Base-by-base conservation (phyloP, 1,284 basidiomycete genomes). In the Fomitiporia mediterranea region DNA sequence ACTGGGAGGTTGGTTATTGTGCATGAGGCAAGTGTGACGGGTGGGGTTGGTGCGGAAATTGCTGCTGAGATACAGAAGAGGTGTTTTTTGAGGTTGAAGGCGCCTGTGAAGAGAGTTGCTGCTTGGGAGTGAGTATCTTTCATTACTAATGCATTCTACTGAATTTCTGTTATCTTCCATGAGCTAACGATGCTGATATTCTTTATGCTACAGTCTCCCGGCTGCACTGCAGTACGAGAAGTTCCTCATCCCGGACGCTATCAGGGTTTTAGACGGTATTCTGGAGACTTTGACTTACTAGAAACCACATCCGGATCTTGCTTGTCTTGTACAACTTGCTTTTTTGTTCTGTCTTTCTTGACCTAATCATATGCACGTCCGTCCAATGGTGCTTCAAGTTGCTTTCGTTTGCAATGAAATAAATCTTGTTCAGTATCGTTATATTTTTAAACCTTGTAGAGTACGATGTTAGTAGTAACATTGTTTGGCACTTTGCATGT, bases 1-100 rank as follows among this genome's bases (percentile, higher is more conserved):
- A 95, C 93, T 0, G 89, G 93, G 0, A 74, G 92, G 25, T 76
- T 94, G 55, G 84, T 96, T n/a, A 78, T 96, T 49, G 91, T 95
- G 9, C 94, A 96, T 66, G 93, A 96, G 70, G 94, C 94, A 2
- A 86, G 91, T 1, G 80, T 83, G 66, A 91, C 87, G 2, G 90
- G 83, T 2, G 89, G 93, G 27, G 88, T 86, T n/a, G 92, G 91
- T 6, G 86, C 86, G 19, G 91, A 96, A 66, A 88, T 96, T 46
- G 84, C 86, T 9, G 89, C 91, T 0, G 90, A 94, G 70, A 76
- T 96, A 7, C 89, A 91, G 71, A 86, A 89, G 67, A 75, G 86
- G 56, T 92, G 90, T 62, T 96, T 96, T 72, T 76, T 95, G 65
- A 88, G 86, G 68, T 71, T 96, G 55, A 82, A 91, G 58, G 93